Base-by-base conservation (phyloP, 75 land plant species). In the Ceratopteris richardii region DNA sequence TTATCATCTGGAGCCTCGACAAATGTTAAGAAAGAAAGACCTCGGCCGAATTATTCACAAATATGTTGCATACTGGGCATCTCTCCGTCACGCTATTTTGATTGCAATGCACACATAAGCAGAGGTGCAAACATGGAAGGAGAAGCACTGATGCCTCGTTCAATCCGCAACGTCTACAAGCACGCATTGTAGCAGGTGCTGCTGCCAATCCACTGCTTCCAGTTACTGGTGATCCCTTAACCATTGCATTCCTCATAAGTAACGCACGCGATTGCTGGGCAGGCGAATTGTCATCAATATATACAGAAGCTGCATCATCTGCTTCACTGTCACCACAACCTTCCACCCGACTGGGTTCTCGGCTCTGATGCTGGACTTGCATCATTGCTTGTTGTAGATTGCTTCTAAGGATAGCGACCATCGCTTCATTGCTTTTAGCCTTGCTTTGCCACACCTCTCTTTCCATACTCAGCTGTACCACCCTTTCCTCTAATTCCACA, bases 111-210 rank as follows among this genome's bases (percentile, higher is more conserved):
- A 71, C 71, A 68, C 93, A 88, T 30, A 85, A 37, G 64, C 90
- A 88, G n/a, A 88, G 72, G 56, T 88, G 93, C 42, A 86, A 51
- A 54, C 93, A 88, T n/a, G 89, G 89, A 73, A 85, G 56, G 43
- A 88, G 57, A 47, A 89, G 62, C 9, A 89, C 71, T 27, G 70
- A 78, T 0, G 81, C 87, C 57, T 83, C 84, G 61, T 71, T 80
- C 53, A 41, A 25, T 44, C 62, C 70, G 69, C 96, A 90, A 0
- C 68, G 69, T 53, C 67, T 62, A 70, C 95, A 89, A 39, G 51
- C 53, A 63, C 69, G 63, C 18, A 33, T 23, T 22, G 9, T 9
- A 3, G 7, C 37, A 3, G 37, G 37, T 33, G 37, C 37, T 33
- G 37, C 37, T 33, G 37, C 37, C 9, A 9, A 3, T 9, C 3